phyloP scores from a whole-genome alignment of 768 basidiomycete species.

The Arthromyces matolae region DNA sequence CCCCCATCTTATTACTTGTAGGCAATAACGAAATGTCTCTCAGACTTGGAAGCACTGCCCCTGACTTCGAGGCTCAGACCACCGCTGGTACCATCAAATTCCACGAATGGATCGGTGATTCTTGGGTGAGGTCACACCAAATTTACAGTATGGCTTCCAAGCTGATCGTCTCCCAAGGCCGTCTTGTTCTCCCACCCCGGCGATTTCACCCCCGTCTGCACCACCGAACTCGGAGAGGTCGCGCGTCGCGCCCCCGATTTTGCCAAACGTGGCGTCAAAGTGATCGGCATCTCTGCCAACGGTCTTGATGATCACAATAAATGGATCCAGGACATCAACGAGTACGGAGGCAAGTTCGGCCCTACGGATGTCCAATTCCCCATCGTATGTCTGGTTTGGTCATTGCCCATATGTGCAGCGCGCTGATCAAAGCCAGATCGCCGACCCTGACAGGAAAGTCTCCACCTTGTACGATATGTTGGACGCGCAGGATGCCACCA shows the following conservation, averaged over 20 bases:
- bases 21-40: constrained; percentile 43
- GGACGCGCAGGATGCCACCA: constrained; percentile 92
- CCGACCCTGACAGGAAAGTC: constrained; percentile 83
- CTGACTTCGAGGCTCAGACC: constrained; percentile 89
- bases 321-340: constrained; percentile 90
- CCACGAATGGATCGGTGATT: constrained; percentile 87
- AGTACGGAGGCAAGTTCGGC: constrained; percentile 63
- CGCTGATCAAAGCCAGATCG: constrained; percentile 57
- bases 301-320: constrained; percentile 75
- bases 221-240: constrained; percentile 96
- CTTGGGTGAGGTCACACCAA: constrained; percentile 73
- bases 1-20: neutral
- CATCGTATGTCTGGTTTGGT: constrained; percentile 56
- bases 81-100: constrained; percentile 86
- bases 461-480: constrained; percentile 93
- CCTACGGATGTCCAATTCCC: constrained; percentile 86
- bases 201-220: constrained; percentile 91
- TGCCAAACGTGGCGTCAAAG: constrained; percentile 82
- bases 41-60: constrained; percentile 84
- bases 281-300: constrained; percentile 93
- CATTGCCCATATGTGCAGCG: neutral
- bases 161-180: constrained; percentile 39
- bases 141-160: constrained; percentile 2
- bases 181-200: constrained; percentile 94
- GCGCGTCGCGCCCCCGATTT: constrained; percentile 86